A percentile compares a stretch with the other conserved stretches of the same genome.
These are phyloP conservation scores for Sporobolomyces roseus DNA, from an alignment of 768 basidiomycete genomes.

Conservation along the genomic window DNA sequence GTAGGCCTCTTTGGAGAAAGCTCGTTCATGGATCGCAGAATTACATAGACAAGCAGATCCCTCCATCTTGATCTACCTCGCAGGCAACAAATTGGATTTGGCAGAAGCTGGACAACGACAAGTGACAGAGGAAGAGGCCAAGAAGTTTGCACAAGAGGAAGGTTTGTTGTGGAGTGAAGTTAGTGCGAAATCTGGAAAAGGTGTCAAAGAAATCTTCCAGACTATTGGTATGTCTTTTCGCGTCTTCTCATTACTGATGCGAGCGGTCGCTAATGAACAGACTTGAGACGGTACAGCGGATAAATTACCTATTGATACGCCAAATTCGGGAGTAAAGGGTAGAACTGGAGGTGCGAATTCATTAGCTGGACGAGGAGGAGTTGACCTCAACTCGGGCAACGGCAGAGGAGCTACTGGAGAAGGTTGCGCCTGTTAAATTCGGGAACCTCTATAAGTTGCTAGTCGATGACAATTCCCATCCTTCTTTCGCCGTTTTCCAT, in stretches of 20 bases:
- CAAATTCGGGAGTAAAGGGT: slow-evolving; percentile 1
- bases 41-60: slow-evolving; percentile 97
- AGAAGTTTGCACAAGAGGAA: slow-evolving; percentile 88
- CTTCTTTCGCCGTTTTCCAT: background rate
- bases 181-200: slow-evolving; percentile 82
- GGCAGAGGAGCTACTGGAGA: background rate
- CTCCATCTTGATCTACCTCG: slow-evolving; percentile 89
- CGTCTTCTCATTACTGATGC: too few relatives aligned
- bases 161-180: slow-evolving; percentile 90
- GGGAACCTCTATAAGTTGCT: background rate
- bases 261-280: too few relatives aligned
- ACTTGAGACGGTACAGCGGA: slow-evolving; percentile 31
- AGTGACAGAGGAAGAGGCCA: slow-evolving; percentile 63
- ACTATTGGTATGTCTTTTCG: slow-evolving; percentile 56
- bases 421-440: slow-evolving; percentile 34
- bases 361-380: slow-evolving; percentile 24
- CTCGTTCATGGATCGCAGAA: slow-evolving; percentile 91
- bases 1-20: slow-evolving; percentile 85
- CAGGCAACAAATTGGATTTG: slow-evolving; percentile 91
- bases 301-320: slow-evolving; percentile 32
- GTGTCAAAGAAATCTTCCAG: slow-evolving; percentile 78
- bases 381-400: slow-evolving; percentile 20
- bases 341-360: background rate
- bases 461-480: background rate
- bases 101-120: slow-evolving; percentile 46